phyloP scores from a whole-genome alignment of 345 rosid genomes.

The Euphorbia pulcherrima region DNA sequence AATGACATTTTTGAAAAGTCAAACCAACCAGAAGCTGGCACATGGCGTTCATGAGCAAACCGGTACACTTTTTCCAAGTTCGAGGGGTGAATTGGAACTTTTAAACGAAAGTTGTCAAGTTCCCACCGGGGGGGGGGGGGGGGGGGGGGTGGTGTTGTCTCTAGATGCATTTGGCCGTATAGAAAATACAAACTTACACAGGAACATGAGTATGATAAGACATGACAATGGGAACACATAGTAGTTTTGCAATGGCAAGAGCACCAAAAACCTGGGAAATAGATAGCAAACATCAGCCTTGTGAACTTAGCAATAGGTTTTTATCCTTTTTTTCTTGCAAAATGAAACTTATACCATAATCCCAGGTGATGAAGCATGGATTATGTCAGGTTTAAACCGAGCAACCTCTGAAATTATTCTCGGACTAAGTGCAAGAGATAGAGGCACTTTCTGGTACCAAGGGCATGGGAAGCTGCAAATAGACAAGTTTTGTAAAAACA shows the following conservation, averaged over 20 bases:
- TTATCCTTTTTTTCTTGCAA: background rate
- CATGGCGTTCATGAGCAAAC: too few species aligned
- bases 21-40: too few species aligned
- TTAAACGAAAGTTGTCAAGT: too few species aligned
- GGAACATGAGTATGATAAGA: conserved; percentile 99
- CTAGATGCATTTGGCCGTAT: too few species aligned
- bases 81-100: too few species aligned
- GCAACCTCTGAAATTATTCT: conserved; percentile 97
- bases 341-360: conserved; percentile 61
- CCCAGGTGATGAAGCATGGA: conserved; percentile 98
- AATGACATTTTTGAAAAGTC: too few species aligned
- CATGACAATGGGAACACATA: conserved; percentile 95
- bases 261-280: conserved; percentile 85
- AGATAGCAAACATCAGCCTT: conserved; percentile 22
- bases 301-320: background rate
- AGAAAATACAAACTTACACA: conserved; percentile 61
- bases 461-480: conserved; percentile 86
- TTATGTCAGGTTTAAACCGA: conserved; percentile 93
- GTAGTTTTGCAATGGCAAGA: conserved; percentile 71
- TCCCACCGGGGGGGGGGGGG: too few species aligned
- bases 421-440: conserved; percentile 94
- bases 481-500: conserved; percentile 16
- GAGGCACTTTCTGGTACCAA: conserved; percentile 90
- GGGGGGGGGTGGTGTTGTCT: too few species aligned
- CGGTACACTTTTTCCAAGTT: too few species aligned